Evolutionary conservation across 176 grass and related monocot species (phyloP).

Genomic region (Avena atlantica): DNA sequence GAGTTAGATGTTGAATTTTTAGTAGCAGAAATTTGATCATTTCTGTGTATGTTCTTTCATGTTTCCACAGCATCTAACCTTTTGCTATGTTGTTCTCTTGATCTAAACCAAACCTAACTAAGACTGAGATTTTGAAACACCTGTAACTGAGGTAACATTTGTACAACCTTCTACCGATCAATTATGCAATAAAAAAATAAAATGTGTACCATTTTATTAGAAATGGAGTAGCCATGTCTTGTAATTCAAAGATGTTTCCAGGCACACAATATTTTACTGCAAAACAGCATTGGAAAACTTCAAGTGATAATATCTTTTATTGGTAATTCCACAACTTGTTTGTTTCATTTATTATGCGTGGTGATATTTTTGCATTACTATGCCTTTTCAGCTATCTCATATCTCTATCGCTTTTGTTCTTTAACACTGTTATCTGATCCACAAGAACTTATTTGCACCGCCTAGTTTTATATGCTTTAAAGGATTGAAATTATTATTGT

Average conservation of each 20-base stretch:
- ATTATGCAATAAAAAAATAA: not conserved
- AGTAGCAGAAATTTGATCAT: not conserved
- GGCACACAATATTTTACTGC: not conserved
- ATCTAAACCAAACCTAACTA: not conserved
- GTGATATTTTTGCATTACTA: not conserved
- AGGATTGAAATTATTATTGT: not conserved
- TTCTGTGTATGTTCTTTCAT: not conserved
- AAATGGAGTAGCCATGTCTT: not conserved
- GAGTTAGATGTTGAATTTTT: not conserved
- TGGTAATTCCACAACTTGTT: not conserved
- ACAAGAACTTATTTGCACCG: not conserved
- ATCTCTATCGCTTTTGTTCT: not conserved
- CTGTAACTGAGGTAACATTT: not conserved
- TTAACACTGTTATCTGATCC: not conserved
- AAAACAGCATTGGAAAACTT: not conserved
- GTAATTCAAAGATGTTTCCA: not conserved
- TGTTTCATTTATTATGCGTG: not conserved
- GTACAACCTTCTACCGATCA: not conserved
- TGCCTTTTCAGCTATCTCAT: not conserved
- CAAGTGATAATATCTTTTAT: not conserved
- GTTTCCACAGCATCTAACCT: not conserved
- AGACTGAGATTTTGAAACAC: not conserved
- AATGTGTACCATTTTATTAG: not conserved
- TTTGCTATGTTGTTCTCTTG: constrained; percentile 16
- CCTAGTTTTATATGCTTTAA: not conserved